Conservation (phyloP, 2,329 filamentous ascomycete genomes). For the Rutstroemia sp. region DNA sequence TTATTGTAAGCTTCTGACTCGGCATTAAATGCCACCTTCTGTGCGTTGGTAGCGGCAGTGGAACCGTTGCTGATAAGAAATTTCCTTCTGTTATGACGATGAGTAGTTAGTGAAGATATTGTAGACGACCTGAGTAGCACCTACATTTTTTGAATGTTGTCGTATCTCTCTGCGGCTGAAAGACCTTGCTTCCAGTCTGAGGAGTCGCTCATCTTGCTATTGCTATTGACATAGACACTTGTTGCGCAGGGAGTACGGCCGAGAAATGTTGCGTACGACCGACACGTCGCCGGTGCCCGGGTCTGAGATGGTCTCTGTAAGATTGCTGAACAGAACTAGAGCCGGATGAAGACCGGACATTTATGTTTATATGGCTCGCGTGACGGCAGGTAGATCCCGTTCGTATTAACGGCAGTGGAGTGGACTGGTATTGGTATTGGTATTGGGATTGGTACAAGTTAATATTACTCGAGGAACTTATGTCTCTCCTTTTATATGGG, state of each 20-base stretch:
- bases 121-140: slow-evolving; percentile 9
- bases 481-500: no score
- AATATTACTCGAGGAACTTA: no score
- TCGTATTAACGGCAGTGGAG: no score
- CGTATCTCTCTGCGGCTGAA: slow-evolving; percentile 45
- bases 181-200: slow-evolving; percentile 26
- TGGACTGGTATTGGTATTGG: no score
- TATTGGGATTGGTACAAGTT: no score
- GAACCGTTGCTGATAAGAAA: slow-evolving; percentile 33
- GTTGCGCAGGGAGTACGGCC: background rate
- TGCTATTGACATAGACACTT: background rate
- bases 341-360: no score
- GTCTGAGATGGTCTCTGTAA: no score
- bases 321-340: no score
- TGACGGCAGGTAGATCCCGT: no score
- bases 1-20: slow-evolving; percentile 58
- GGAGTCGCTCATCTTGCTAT: slow-evolving; percentile 16
- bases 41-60: slow-evolving; percentile 38
- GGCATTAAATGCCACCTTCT: slow-evolving; percentile 49
- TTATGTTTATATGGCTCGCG: no score
- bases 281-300: no score
- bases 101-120: slow-evolving; percentile 6
- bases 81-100: slow-evolving; percentile 17
- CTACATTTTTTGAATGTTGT: slow-evolving; percentile 57
- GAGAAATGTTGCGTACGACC: no score